These are phyloP conservation scores for Lecanicillium sp. DNA, from an alignment of 2,329 filamentous ascomycete genomes.

Conservation along the genomic window DNA sequence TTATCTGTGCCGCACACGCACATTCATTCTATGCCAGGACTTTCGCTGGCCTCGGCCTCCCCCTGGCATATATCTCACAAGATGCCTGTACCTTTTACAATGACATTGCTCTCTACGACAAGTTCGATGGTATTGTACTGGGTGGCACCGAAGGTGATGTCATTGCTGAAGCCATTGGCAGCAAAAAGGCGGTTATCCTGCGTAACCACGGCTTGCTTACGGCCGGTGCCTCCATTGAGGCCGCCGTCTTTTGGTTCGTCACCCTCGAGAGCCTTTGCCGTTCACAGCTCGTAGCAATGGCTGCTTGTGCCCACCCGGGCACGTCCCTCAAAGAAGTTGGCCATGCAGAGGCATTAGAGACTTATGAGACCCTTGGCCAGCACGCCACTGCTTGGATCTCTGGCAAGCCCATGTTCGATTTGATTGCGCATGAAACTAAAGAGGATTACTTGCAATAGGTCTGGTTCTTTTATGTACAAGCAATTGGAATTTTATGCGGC, in stretches of 20 bases:
- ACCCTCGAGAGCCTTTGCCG: constrained; percentile 44
- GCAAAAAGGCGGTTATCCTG: constrained; percentile 46
- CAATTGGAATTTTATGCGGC: too few species aligned
- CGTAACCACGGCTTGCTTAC: constrained; percentile 51
- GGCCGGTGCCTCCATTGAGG: constrained; percentile 43
- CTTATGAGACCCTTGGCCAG: constrained; percentile 59
- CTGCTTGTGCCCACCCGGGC: constrained; percentile 56
- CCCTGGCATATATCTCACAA: constrained; percentile 60
- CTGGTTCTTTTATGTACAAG: too few species aligned
- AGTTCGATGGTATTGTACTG: constrained; percentile 48
- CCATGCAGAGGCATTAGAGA: constrained; percentile 62
- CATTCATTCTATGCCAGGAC: constrained; percentile 50
- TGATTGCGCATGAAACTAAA: constrained; percentile 5
- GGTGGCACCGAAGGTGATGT: constrained; percentile 43
- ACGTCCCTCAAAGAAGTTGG: constrained; percentile 60
- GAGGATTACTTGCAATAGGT: constrained; percentile 10
- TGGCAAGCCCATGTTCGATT: constrained; percentile 26
- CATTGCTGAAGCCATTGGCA: constrained; percentile 42
- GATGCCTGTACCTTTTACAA: constrained; percentile 56
- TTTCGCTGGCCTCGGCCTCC: constrained; percentile 56
- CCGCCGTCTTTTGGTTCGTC: constrained; percentile 49
- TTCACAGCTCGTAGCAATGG: constrained; percentile 48
- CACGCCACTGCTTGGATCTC: constrained; percentile 61
- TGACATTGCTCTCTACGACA: constrained; percentile 38
- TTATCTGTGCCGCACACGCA: constrained; percentile 48